Base-by-base conservation (phyloP, 208 protist genomes). In the Leishmania gerbilli region DNA sequence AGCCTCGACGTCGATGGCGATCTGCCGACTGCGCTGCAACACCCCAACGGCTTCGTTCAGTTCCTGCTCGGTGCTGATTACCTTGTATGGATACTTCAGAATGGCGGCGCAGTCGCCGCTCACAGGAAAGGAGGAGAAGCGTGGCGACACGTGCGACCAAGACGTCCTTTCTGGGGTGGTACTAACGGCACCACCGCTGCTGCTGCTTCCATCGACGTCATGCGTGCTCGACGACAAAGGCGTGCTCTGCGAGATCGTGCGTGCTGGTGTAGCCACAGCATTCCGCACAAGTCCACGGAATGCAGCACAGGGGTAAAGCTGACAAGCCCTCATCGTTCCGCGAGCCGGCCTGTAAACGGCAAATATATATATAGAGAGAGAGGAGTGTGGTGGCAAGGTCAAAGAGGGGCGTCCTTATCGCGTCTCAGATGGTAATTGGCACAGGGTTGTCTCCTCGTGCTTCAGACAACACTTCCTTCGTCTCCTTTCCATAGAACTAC, bases 1-100 rank as follows among this genome's bases (percentile, higher is more conserved):
- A 0, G 95, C 95, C 82, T 98, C 95, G 15, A 98, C 80, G 58
- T 98, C 95, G 15, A 98, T 79, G 9, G 94, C 93, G 69, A 98
- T 84, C 7, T 85, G 88, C 13, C 69, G 79, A 53, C 89, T 87
- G 4, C 67, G 71, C 8, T 75, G 42, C 31, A 98, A 79, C 15
- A 79, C 80, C 2, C 78, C 76, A 1, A 92, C 85, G 15, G 90
- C 84, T 37, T 82, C 69, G 15, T 82, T 55, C 34, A 96, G 82
- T 45, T 88, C 78, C 27, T 76, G 68, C 19, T 75, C 68, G 9
- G 91, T 91, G 76, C 94, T 87, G 53, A 98, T 87, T 11, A 97
- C 81, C 42, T 87, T 72, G 71, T 93, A 96, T 2, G 92, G 92
- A 80, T 94, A 95, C 8, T 85, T 77, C 17, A 96, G 79, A 58